Conservation (phyloP, 164 flowering plant species). For the Vitis vinifera region DNA sequence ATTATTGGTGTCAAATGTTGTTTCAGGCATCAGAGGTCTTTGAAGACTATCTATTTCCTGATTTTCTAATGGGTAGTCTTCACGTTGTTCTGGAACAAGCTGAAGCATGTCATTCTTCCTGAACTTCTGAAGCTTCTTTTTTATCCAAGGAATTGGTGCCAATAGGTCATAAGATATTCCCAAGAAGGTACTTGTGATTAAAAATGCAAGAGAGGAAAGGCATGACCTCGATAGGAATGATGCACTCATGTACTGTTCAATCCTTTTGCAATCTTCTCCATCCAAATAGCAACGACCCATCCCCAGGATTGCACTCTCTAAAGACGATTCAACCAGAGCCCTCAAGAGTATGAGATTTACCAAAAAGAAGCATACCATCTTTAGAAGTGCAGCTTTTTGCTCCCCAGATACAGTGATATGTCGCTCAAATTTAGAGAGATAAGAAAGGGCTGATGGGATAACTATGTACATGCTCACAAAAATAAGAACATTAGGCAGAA, state of each 20-base stretch:
- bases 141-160: conserved; percentile 99
- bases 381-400: conserved; percentile 92
- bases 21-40: conserved; percentile 68
- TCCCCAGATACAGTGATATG: conserved; percentile 95
- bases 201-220: conserved; percentile 91
- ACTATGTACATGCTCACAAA: conserved; percentile 96
- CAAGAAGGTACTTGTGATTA: conserved; percentile 89
- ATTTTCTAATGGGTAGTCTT: conserved; percentile 67
- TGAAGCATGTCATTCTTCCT: conserved; percentile 97
- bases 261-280: conserved; percentile 96
- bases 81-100: conserved; percentile 92
- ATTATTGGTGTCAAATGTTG: conserved; percentile 29
- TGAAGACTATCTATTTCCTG: conserved; percentile 50
- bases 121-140: conserved; percentile 75
- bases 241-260: conserved; percentile 93
- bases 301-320: conserved; percentile 68
- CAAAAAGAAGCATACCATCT: conserved; percentile 97
- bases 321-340: conserved; percentile 88
- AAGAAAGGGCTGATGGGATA: conserved; percentile 87
- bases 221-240: conserved; percentile 92
- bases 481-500: conserved; percentile 91
- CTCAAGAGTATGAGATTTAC: conserved; percentile 90
- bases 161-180: conserved; percentile 93
- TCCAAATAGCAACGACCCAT: conserved; percentile 99
- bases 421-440: conserved; percentile 85